Percentiles rank a stretch among this genome's conserved stretches.
Evolutionary conservation across 331 rosid genomes (phyloP).

Genomic region (Acacia pycnantha): DNA sequence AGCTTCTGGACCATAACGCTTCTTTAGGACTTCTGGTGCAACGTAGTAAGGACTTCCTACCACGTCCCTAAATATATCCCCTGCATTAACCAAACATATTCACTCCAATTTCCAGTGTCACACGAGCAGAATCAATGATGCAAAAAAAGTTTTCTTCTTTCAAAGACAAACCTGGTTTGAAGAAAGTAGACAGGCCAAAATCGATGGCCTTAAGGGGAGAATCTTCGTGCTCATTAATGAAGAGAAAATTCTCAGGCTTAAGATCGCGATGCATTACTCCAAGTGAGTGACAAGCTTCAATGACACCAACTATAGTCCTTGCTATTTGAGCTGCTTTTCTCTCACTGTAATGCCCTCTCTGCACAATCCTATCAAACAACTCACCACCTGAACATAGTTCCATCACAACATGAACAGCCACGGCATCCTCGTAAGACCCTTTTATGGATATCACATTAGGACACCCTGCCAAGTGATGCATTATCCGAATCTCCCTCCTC

Average conservation of each 20-base stretch:
- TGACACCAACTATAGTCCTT: constrained; percentile 71
- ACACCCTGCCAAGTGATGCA: constrained; percentile 86
- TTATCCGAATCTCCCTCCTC: constrained; percentile 89
- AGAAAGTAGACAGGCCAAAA: constrained; percentile 87
- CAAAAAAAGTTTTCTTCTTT: not conserved
- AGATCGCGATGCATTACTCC: constrained; percentile 99
- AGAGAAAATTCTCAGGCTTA: constrained; percentile 93
- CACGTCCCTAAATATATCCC: constrained; percentile 68
- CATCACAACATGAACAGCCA: constrained; percentile 89
- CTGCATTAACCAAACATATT: constrained; percentile 43
- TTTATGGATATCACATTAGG: constrained; percentile 54
- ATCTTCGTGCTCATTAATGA: constrained; percentile 72
- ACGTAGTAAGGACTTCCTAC: constrained; percentile 97
- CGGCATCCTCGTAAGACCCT: constrained; percentile 81
- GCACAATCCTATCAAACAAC: constrained; percentile 80
- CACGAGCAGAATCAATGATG: not conserved
- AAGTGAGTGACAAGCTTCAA: constrained; percentile 81
- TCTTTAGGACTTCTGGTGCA: constrained; percentile 83
- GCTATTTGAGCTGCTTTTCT: constrained; percentile 78
- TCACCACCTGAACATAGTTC: constrained; percentile 90
- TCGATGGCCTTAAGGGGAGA: constrained; percentile 85
- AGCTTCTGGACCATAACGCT: constrained; percentile 77
- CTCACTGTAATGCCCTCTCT: constrained; percentile 75
- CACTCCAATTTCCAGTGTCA: not conserved
- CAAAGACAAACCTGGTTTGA: constrained; percentile 72